These are phyloP conservation scores for Myriosclerotinia scirpicola DNA, from an alignment of 2,329 filamentous ascomycete genomes.

Conservation along the genomic window DNA sequence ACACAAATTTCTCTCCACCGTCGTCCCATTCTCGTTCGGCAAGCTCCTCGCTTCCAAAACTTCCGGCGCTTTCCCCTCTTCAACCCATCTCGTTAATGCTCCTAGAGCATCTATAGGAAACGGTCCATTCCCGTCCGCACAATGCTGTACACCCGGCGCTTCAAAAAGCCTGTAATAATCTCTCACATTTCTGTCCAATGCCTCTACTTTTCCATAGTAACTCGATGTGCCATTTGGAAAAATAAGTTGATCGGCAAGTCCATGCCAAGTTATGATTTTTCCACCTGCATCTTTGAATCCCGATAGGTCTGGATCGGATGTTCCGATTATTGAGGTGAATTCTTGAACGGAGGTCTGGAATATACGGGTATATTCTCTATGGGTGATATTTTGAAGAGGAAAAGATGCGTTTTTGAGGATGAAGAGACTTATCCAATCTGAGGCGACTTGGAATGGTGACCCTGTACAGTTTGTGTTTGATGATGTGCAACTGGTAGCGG, in stretches of 20 bases:
- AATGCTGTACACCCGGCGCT: conserved; percentile 41
- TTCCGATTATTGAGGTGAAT: conserved; percentile 26
- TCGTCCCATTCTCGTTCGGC: background rate
- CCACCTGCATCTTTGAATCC: conserved; percentile 25
- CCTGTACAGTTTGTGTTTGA: conserved; percentile 17
- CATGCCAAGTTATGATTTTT: conserved; percentile 30
- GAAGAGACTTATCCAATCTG: conserved; percentile 42
- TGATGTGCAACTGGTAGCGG: background rate
- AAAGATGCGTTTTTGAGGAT: conserved; percentile 40
- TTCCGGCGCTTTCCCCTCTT: conserved; percentile 39
- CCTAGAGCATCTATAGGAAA: conserved; percentile 33
- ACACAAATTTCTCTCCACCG: conserved; percentile 6
- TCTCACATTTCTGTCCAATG: conserved; percentile 25
- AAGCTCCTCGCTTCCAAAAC: conserved; percentile 2
- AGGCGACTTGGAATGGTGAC: conserved; percentile 38
- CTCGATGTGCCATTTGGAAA: conserved; percentile 25
- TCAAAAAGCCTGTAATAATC: conserved; percentile 42
- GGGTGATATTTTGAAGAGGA: background rate
- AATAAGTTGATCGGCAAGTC: conserved; percentile 26
- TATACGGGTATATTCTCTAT: background rate
- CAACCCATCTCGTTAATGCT: conserved; percentile 39
- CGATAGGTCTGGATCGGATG: conserved; percentile 27
- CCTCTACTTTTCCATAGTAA: conserved; percentile 35
- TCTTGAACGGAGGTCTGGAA: conserved; percentile 20
- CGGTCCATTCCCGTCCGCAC: conserved; percentile 35